A percentile compares a stretch with the other conserved stretches of the same genome.
Conservation (phyloP, 805 yeast species). For the Lachancea waltii region DNA sequence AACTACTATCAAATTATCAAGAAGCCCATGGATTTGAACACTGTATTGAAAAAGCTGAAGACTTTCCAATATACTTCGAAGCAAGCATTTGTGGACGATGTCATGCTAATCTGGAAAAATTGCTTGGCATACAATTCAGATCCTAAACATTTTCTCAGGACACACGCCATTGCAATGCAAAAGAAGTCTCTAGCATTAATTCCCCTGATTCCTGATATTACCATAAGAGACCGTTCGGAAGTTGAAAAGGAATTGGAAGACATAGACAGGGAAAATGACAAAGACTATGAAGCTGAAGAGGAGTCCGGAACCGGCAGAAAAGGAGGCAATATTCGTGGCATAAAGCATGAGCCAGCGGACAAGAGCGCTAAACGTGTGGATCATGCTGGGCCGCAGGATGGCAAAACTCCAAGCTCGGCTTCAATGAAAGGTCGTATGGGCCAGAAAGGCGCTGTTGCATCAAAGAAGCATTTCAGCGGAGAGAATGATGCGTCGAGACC, state of each 20-base stretch:
- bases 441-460: no score
- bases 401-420: no score
- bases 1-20: conserved; percentile 87
- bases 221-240: conserved; percentile 64
- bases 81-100: conserved; percentile 86
- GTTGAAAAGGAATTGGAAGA: conserved; percentile 60
- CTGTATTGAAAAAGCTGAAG: conserved; percentile 86
- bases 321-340: conserved; percentile 32
- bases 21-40: conserved; percentile 93
- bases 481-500: no score
- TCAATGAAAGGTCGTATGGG: no score
- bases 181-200: conserved; percentile 69
- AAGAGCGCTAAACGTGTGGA: conserved; percentile 16
- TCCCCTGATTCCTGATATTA: conserved; percentile 86
- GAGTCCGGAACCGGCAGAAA: conserved; percentile 33
- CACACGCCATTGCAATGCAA: conserved; percentile 94
- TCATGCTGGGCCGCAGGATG: no score
- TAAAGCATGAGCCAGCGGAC: conserved; percentile 24
- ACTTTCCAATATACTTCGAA: conserved; percentile 76
- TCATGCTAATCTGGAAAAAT: conserved; percentile 92
- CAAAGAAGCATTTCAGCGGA: no score
- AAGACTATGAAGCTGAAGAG: conserved; percentile 26
- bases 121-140: conserved; percentile 91
- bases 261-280: conserved; percentile 34
- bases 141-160: conserved; percentile 84